Conservation (phyloP, 208 protist species). For the Hexamita inflata region DNA sequence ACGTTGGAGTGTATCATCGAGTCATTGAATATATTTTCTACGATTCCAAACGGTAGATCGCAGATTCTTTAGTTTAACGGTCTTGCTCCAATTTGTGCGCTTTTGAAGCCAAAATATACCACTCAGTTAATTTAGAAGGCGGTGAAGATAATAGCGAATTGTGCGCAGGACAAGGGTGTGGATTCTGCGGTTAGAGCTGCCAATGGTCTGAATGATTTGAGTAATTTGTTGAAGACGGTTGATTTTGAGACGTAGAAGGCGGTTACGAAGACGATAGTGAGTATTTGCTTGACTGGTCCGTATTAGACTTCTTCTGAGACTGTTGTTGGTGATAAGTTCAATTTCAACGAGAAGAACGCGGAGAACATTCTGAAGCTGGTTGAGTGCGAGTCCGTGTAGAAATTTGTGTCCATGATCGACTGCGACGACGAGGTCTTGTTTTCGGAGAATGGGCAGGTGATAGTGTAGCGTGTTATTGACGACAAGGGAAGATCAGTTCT, state of each 20-base stretch:
- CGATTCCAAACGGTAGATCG: not conserved
- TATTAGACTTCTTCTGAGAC: not conserved
- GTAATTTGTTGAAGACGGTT: not conserved
- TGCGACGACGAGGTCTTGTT: too few relatives aligned
- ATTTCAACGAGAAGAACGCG: conserved; percentile 9
- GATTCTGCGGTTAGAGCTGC: conserved; percentile 9
- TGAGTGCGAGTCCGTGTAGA: not conserved
- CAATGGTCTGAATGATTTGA: not conserved
- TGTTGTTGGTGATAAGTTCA: not conserved
- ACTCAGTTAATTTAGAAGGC: not conserved
- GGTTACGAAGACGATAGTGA: conserved; percentile 8
- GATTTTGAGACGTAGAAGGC: not conserved
- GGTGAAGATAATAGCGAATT: conserved; percentile 20
- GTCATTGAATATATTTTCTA: not conserved
- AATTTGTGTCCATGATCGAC: not conserved
- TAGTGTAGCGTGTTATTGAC: too few relatives aligned
- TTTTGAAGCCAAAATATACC: not conserved
- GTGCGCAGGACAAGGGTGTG: conserved; percentile 9
- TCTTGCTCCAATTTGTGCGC: not conserved
- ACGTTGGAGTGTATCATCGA: not conserved
- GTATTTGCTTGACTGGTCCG: not conserved
- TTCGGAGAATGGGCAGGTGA: too few relatives aligned
- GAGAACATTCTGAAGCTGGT: conserved; percentile 6
- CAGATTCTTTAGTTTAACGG: not conserved
- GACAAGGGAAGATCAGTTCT: too few relatives aligned